Base-by-base conservation (phyloP, 768 basidiomycete species). In the Mycena albidolilacea region DNA sequence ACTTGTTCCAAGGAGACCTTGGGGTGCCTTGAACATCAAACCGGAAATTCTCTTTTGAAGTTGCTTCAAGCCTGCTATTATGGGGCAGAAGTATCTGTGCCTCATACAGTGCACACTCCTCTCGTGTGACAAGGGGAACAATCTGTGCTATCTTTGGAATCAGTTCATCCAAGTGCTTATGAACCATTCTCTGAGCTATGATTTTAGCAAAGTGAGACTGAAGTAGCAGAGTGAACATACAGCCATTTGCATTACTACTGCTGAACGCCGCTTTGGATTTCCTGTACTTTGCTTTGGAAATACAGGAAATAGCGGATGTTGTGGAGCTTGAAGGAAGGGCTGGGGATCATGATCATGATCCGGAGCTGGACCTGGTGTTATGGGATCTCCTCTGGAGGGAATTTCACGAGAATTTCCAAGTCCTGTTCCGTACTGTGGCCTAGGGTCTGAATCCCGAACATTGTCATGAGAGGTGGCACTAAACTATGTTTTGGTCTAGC, bases 1-100 rank as follows among this genome's bases (percentile, higher is more conserved):
- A 70, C 58, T 70, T 63, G 17, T 70, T 70, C 70, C 70, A 71
- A 11, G 57, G 17, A 23, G 55, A 65, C 17, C 14, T 41, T 23
- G 35, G 48, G 37, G 55, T 65, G 10, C 70, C 70, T 1, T n/a
- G 19, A 23, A 71, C 30, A 62, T 71, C 54, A 67, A 66, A 66
- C 6, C 64, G 55, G 37, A 71, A 71, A n/a, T 61, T 52, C 5
- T 61, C 2, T 4, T 19, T 37, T 10, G 64, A 50, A 1, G 70
- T 71, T 5, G 70, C 70, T 19, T 71, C 64, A 43, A 37, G 19
- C 46, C 37, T 23, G 17, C 15, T 23, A 21, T 43, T 23, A 9
- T 57, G n/a, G 2, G 46, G 39, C n/a, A 39, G 19, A 10, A 12
- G 38, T 30, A 43, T 21, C 10, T 55, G 19, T 4, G 64, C 50